A percentile compares a stretch with the other conserved stretches of the same genome.
These are phyloP conservation scores for Trametes gibbosa DNA, from an alignment of 768 basidiomycete species.

Conservation along the genomic window DNA sequence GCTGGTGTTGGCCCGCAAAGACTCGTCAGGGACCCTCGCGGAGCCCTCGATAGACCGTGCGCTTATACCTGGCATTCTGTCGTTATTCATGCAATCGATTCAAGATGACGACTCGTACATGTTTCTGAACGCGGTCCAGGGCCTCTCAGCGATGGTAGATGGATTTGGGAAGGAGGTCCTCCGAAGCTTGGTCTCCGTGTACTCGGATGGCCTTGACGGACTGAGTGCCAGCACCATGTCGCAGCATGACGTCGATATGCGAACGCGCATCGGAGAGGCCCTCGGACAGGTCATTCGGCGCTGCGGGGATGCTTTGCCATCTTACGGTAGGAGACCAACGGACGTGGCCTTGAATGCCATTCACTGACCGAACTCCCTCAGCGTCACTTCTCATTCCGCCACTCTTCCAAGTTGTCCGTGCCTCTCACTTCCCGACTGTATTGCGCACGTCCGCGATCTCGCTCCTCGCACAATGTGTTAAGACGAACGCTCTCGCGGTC, in stretches of 20 bases:
- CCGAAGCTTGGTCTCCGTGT: slow-evolving; percentile 60
- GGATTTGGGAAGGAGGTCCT: slow-evolving; percentile 73
- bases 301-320: slow-evolving; percentile 64
- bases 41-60: slow-evolving; percentile 48
- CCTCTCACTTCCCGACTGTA: slow-evolving; percentile 60
- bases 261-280: slow-evolving; percentile 83
- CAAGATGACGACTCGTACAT: slow-evolving; percentile 96
- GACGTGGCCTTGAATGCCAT: not conserved
- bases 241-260: slow-evolving; percentile 67
- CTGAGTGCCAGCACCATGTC: slow-evolving; percentile 44
- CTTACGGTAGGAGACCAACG: slow-evolving; percentile 50
- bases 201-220: slow-evolving; percentile 53
- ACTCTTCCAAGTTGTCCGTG: slow-evolving; percentile 62
- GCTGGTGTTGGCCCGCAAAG: slow-evolving; percentile 51
- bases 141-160: slow-evolving; percentile 83
- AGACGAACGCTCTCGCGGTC: slow-evolving; percentile 60
- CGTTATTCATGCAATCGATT: slow-evolving; percentile 80
- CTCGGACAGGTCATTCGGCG: slow-evolving; percentile 72
- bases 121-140: slow-evolving; percentile 89
- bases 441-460: slow-evolving; percentile 68
- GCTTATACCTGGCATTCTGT: slow-evolving; percentile 77
- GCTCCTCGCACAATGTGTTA: slow-evolving; percentile 71
- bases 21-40: slow-evolving; percentile 9
- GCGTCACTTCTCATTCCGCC: slow-evolving; percentile 72
- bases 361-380: slow-evolving; percentile 28